phyloP scores from a whole-genome alignment of 176 grass and related monocot species.

The Cenchrus americanus region DNA sequence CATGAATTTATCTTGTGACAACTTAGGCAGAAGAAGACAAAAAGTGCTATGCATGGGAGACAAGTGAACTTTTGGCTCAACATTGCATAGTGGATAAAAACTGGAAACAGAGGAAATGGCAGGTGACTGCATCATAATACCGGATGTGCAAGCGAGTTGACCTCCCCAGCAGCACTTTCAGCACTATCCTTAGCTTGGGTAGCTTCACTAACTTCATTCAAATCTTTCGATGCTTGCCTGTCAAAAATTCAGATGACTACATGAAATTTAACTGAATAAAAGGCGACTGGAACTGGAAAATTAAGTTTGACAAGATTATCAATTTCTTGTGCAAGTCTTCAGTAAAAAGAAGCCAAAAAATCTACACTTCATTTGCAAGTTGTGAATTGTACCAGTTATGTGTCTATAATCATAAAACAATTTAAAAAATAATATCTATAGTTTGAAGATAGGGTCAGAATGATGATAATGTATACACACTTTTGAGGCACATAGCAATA shows the following conservation, averaged over 20 bases:
- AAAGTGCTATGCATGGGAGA: neutral
- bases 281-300: neutral
- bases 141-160: constrained; percentile 61
- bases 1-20: neutral
- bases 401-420: neutral
- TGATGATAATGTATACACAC: constrained; percentile 46
- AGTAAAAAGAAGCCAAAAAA: constrained; percentile 18
- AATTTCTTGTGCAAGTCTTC: constrained; percentile 1
- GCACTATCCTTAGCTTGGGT: constrained; percentile 66
- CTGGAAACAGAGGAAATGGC: constrained; percentile 5
- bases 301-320: neutral
- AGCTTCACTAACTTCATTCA: constrained; percentile 69
- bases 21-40: neutral
- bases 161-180: constrained; percentile 59
- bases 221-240: constrained; percentile 73
- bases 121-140: constrained; percentile 41
- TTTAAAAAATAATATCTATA: constrained; percentile 11
- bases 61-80: neutral
- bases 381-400: constrained; percentile 3
- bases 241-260: constrained; percentile 44
- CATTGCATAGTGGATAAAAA: neutral
- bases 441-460: neutral
- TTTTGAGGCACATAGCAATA: constrained; percentile 60
- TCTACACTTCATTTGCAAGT: constrained; percentile 11
- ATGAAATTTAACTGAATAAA: constrained; percentile 24